Conservation (phyloP, 306 rosid species). For the Alnus rubra region DNA sequence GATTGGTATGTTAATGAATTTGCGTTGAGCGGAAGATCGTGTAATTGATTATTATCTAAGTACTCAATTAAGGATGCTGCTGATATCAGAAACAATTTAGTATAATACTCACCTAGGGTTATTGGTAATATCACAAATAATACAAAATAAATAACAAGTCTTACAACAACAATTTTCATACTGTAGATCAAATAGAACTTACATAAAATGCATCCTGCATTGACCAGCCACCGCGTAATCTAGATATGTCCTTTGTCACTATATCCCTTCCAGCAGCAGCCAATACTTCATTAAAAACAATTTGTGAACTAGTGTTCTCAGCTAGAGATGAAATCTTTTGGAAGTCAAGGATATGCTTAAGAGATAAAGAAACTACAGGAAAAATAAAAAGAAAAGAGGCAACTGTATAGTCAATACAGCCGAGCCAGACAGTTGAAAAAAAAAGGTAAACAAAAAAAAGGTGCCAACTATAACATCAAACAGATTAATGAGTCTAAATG, state of each 20-base stretch:
- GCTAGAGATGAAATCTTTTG: constrained; percentile 84
- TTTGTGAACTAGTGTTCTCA: constrained; percentile 76
- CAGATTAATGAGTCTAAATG: constrained; percentile 4
- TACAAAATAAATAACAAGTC: not conserved
- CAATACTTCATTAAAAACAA: constrained; percentile 88
- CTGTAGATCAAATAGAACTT: constrained; percentile 40
- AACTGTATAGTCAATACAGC: constrained; percentile 3
- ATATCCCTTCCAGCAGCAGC: constrained; percentile 88
- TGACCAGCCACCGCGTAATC: constrained; percentile 97
- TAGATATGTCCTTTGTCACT: constrained; percentile 86
- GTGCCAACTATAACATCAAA: constrained; percentile 4
- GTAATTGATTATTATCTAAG: not conserved
- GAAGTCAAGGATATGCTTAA: constrained; percentile 52
- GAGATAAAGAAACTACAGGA: constrained; percentile 15
- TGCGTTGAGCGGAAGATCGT: no score
- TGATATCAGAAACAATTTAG: not conserved
- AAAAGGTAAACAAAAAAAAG: not conserved
- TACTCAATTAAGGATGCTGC: not conserved
- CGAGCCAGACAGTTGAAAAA: constrained; percentile 12
- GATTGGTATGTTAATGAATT: not conserved
- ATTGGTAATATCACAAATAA: constrained; percentile 7
- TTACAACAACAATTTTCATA: not conserved
- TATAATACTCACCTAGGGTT: not conserved
- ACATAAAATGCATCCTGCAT: constrained; percentile 97
- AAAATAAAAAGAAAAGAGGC: constrained; percentile 5